phyloP scores from a whole-genome alignment of 148 eudicot species.

The Vaccinium vitisidaea region DNA sequence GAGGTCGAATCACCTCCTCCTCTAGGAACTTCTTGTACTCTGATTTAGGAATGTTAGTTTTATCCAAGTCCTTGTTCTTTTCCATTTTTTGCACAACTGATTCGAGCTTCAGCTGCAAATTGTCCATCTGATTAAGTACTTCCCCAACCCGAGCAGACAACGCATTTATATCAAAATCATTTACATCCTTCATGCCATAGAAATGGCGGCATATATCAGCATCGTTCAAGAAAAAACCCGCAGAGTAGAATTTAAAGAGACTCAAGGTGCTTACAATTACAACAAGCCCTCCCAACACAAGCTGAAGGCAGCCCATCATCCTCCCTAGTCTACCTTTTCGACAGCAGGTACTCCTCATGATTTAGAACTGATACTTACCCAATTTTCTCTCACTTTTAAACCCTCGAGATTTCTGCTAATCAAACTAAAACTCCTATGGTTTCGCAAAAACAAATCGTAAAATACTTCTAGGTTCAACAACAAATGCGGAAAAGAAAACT shows the following conservation, averaged over 20 bases:
- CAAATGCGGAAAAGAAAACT: background rate
- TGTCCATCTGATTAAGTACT: constrained; percentile 78
- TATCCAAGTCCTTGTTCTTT: constrained; percentile 42
- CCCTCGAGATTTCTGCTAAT: constrained; percentile 5
- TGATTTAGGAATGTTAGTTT: constrained; percentile 38
- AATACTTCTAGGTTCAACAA: background rate
- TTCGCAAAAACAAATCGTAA: background rate
- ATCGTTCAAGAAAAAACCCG: constrained; percentile 69
- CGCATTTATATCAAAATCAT: constrained; percentile 56
- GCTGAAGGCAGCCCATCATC: constrained; percentile 64
- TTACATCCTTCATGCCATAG: constrained; percentile 37
- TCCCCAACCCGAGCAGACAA: constrained; percentile 62
- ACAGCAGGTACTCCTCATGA: constrained; percentile 49
- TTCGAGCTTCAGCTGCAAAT: constrained; percentile 73
- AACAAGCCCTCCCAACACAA: constrained; percentile 73
- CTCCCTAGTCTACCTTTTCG: constrained; percentile 55
- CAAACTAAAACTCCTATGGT: background rate
- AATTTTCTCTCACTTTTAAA: background rate
- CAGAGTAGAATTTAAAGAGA: constrained; percentile 66
- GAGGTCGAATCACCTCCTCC: constrained; percentile 73
- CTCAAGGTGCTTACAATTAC: constrained; percentile 70
- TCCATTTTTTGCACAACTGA: constrained; percentile 60
- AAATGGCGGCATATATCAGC: constrained; percentile 81
- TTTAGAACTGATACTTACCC: constrained; percentile 12
- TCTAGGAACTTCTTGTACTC: constrained; percentile 78